Evolutionary conservation across 306 rosid genomes (phyloP), one percentile per base, ranked within the genome.

Genomic region (Medicago truncatula): DNA sequence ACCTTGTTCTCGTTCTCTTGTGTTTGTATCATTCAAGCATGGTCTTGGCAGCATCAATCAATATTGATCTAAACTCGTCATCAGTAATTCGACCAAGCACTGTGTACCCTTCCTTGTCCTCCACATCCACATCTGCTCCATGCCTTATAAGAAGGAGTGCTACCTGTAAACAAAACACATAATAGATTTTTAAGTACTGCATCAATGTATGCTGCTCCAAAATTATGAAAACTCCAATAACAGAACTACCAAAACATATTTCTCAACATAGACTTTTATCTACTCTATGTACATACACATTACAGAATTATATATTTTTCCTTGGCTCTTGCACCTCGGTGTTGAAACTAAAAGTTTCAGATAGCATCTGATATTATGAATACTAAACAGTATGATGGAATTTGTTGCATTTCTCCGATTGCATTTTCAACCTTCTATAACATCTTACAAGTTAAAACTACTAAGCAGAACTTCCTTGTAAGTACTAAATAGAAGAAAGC

Each of bases 101-200:
- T 0, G 96, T 92, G 89, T 87, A 95, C 64, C 97, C 98, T 92
- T 95, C 98, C 83, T 83, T 89, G 87, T 92, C 97, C 83, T 84
- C 91, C 23, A 86, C 88, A 71, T 95, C 98, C 60, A 92, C 93
- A 69, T 95, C 91, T 7, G 98, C 98, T 80, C 98, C 97, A 64
- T 95, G 97, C 83, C 97, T 89, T 80, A 89, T 64, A 70, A 95
- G 89, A 74, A 92, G 98, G 44, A 94, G 89, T 28, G 97, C 85
- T 49, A 77, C 90, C 97, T 90, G 86, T 47, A 73, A 80, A 76
- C 53, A 44, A 1, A 41, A 67, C 57, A 76, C 8, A 23, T 0
- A 18, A 2, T 50, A 76, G 44, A 59, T 28, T 70, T 14, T 74
- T 72, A 60, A 0, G 38, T 7, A 34, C 38, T 34, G 5, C 0